Evolutionary conservation across 2,329 filamentous ascomycete genomes (phyloP).

Genomic region (Curvularia eragrostidis): DNA sequence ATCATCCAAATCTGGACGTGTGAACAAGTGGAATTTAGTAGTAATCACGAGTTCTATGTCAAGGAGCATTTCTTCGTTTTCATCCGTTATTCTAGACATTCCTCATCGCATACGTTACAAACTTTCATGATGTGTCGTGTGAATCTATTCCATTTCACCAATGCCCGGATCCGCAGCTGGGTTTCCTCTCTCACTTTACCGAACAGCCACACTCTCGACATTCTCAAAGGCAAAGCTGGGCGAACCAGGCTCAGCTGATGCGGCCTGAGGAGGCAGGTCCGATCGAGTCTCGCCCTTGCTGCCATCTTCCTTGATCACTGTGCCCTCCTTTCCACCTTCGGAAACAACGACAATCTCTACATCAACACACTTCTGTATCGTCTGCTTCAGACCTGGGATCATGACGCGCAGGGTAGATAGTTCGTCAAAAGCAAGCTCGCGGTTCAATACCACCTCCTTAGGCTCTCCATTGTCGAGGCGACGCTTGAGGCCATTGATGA

Average conservation of each 20-base stretch:
- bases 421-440: constrained; percentile 89
- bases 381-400: constrained; percentile 78
- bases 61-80: not conserved
- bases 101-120: not conserved
- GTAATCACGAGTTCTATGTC: not conserved
- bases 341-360: constrained; percentile 76
- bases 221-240: constrained; percentile 89
- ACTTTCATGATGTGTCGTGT: not conserved
- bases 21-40: not conserved
- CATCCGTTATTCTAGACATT: not conserved
- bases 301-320: constrained; percentile 60
- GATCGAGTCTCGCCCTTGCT: constrained; percentile 64
- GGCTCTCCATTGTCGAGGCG: constrained; percentile 74
- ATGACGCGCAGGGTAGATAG: constrained; percentile 76
- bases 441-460: constrained; percentile 73
- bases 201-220: constrained; percentile 53
- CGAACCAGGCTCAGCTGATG: constrained; percentile 78
- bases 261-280: constrained; percentile 66
- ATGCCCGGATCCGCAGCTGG: not conserved
- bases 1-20: not conserved
- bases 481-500: constrained; percentile 86
- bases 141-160: not conserved
- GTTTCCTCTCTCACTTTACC: constrained; percentile 20
- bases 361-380: constrained; percentile 69
- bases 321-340: constrained; percentile 71